Percentiles rank a stretch among this genome's conserved stretches.
These are phyloP conservation scores for Shiraia sp. DNA, from an alignment of 2,329 filamentous ascomycete genomes.

Conservation along the genomic window DNA sequence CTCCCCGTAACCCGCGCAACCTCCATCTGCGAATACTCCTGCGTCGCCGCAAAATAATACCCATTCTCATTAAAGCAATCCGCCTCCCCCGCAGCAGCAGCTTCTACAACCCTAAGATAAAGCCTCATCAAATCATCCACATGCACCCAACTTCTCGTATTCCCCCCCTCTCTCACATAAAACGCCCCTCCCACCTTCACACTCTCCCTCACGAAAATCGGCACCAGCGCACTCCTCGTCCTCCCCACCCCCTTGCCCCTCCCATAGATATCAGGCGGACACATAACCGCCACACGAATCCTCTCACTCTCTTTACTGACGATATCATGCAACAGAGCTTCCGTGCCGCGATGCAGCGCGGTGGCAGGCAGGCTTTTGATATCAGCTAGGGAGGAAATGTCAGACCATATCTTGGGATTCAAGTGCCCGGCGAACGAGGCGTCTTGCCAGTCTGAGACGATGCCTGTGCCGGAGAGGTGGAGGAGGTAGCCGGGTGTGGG, in stretches of 20 bases:
- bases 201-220: constrained; percentile 45
- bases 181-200: constrained; percentile 45
- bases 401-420: constrained; percentile 57
- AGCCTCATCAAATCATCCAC: constrained; percentile 64
- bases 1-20: constrained; percentile 27
- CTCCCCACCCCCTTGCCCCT: constrained; percentile 58
- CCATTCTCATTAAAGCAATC: constrained; percentile 61
- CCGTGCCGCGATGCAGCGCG: constrained; percentile 67
- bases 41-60: constrained; percentile 53
- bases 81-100: constrained; percentile 46
- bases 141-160: constrained; percentile 58
- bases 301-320: constrained; percentile 44
- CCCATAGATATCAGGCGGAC: constrained; percentile 67
- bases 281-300: constrained; percentile 57
- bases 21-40: constrained; percentile 37
- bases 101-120: constrained; percentile 59
- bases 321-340: constrained; percentile 64
- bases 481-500: constrained; percentile 52
- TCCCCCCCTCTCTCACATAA: constrained; percentile 60
- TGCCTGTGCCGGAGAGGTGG: constrained; percentile 60
- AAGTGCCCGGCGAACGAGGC: constrained; percentile 28
- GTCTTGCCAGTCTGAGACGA: constrained; percentile 52
- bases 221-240: constrained; percentile 48
- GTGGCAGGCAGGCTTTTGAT: constrained; percentile 59
- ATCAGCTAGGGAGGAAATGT: constrained; percentile 56